Base-by-base conservation (phyloP, 371 early-diverging fungal genomes). In the Fennellomyces sp. region DNA sequence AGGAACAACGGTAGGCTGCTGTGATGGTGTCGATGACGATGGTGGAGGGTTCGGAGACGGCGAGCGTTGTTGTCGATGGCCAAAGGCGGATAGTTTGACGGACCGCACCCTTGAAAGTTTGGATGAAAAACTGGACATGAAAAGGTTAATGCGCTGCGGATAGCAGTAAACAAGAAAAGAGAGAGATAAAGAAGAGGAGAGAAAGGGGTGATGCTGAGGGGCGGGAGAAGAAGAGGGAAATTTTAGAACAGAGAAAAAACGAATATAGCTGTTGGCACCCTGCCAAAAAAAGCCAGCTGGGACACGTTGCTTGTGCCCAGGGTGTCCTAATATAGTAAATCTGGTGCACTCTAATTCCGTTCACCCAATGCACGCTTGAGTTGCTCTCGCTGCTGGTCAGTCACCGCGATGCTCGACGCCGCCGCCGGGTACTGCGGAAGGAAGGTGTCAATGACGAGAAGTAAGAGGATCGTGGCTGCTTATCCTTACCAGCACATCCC, bases 21-120 rank as follows among this genome's bases (percentile, higher is more conserved):
- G 26, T 56, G 38, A 39, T 52, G 60, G 25, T 27, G 52, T 38
- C 13, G 52, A n/a, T 15, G 52, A 11, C 47, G 61, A 26, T 50
- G 58, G 52, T 49, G 66, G 55, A 60, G 72, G 29, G 60, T 55
- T 51, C 7, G 59, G 58, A 1, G 60, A 59, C 1, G 57, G 68
- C 12, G 52, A 58, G 5, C 58, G 67, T 33, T 36, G 41, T 13
- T 39, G 57, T 27, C 48, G 62, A 38, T 58, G 42, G n/a, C 45
- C 39, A 45, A 56, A 61, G 33, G 64, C 42, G 15, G 67, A 62
- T 27, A 72, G 66, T 48, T 66, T 72, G 5, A 73, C 65, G n/a
- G 77, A 73, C 29, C 65, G 64, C 33, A 77, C 65, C 52, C 68
- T 65, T 21, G 57, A 58, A 31, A 73, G 62, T 55, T 70, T 76